These are phyloP conservation scores for Conticribra guillardii DNA, from an alignment of 108 stramenopile genomes.

Conservation along the genomic window DNA sequence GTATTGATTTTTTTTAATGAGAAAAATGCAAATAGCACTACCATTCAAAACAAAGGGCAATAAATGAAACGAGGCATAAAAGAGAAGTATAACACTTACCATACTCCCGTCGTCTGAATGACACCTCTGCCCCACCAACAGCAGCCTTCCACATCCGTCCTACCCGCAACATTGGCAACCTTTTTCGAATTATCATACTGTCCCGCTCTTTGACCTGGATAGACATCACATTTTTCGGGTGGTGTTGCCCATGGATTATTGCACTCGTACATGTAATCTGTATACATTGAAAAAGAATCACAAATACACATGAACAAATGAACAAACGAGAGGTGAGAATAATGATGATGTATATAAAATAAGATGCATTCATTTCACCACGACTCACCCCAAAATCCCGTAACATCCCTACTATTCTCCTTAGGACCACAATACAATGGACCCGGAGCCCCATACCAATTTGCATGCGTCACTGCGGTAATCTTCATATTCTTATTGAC, in stretches of 20 bases:
- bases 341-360: not conserved
- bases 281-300: not conserved
- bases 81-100: conserved; percentile 15
- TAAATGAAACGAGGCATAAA: too few relatives aligned
- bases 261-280: conserved; percentile 21
- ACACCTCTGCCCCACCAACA: conserved; percentile 52
- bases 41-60: too few relatives aligned
- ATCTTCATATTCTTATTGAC: conserved; percentile 47
- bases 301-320: not conserved
- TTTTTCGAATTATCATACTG: conserved; percentile 19
- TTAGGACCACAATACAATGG: conserved; percentile 48
- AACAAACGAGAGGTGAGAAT: not conserved
- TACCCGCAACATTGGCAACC: conserved; percentile 17
- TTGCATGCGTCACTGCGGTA: conserved; percentile 43
- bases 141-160: conserved; percentile 48
- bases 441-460: conserved; percentile 39
- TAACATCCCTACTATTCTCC: conserved; percentile 2
- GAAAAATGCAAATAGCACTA: not conserved
- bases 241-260: conserved; percentile 38
- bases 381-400: conserved; percentile 29
- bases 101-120: conserved; percentile 45
- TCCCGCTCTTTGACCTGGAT: conserved; percentile 45
- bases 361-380: not conserved
- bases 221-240: conserved; percentile 36
- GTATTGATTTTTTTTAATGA: too few relatives aligned